Conservation (phyloP, 2,329 filamentous ascomycete genomes). For the Claviceps fusiformis region DNA sequence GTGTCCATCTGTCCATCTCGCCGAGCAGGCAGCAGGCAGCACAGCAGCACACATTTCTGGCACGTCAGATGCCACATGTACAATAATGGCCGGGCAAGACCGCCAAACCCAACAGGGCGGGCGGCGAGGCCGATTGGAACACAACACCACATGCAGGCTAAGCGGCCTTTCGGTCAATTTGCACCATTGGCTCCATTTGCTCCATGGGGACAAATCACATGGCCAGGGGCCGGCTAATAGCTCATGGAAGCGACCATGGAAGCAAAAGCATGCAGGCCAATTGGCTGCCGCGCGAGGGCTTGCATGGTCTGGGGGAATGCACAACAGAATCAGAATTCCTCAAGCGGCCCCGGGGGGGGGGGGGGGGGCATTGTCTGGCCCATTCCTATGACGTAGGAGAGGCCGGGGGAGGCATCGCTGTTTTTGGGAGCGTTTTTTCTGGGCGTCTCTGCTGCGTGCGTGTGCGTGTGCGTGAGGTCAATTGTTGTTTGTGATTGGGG, state of each 20-base stretch:
- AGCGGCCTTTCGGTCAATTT: too few relatives aligned
- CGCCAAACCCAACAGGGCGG: neutral
- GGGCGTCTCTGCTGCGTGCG: neutral
- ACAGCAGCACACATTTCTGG: neutral
- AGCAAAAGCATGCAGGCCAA: neutral
- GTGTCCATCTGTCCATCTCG: too few relatives aligned
- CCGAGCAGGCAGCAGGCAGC: too few relatives aligned
- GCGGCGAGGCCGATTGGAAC: constrained; percentile 3
- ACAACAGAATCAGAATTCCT: neutral
- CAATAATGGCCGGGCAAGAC: neutral
- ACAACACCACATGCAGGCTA: too few relatives aligned
- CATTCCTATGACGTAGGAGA: constrained; percentile 8
- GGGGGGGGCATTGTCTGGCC: neutral
- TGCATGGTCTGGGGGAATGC: constrained; percentile 3
- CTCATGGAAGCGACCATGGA: neutral
- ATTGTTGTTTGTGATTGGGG: neutral
- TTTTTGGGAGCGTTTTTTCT: too few relatives aligned
- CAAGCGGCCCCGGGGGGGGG: neutral
- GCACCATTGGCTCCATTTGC: too few relatives aligned
- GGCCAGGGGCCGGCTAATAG: too few relatives aligned
- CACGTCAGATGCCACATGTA: neutral
- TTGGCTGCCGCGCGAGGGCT: neutral
- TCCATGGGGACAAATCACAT: neutral
- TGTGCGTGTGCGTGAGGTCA: neutral
- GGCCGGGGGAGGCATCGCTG: neutral